Base-by-base conservation (phyloP, 176 grass and related monocot genomes). In the Oryza coarctata region DNA sequence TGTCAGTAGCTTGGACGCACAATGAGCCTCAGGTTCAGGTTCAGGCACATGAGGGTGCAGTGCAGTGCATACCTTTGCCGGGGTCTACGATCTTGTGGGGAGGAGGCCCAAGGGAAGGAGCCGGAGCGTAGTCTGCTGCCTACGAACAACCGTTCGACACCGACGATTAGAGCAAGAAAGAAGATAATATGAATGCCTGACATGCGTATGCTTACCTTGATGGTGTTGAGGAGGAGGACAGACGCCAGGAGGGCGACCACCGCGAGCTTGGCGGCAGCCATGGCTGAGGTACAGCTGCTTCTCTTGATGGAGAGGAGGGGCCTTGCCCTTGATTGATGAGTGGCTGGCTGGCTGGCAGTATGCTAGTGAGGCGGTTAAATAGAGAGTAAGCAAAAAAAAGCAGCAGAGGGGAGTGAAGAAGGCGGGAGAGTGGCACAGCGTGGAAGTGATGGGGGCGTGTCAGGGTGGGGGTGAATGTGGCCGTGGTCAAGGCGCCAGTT, bases 31-130 rank as follows among this genome's bases (percentile, higher is more conserved):
- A n/a, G n/a, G n/a, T n/a, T 2, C 12, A 12, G 45, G 15, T 49
- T 49, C 45, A 17, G 45, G 14, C 45, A 50, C 5, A 50, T 44
- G 38, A 9, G 38, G 38, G 38, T 9, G 9, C 10, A 4, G 41
- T 44, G 12, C 41, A 13, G 11, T 3, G 3, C 11, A 44, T 79
- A 97, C 94, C 94, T 94, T 94, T 91, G 49, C 41, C 3, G 1
- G 84, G 75, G 88, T 97, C 87, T 40, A 79, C 67, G 80, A 97
- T 97, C 41, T 83, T 80, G 61, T 87, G 94, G 62, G 91, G 91
- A n/a, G 89, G 91, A 15, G 84, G 94, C 0, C 78, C 73, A 33
- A 39, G 30, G 20, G 85, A 38, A 78, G 81, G 73, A 36, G 87
- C 70, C 0, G 89, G 84, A 18, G 89, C 45, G 30, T 71, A 75